Evolutionary conservation across 2,329 filamentous ascomycete genomes (phyloP), one percentile per base, ranked within the genome.

Genomic region (Aspergillus floridensis): DNA sequence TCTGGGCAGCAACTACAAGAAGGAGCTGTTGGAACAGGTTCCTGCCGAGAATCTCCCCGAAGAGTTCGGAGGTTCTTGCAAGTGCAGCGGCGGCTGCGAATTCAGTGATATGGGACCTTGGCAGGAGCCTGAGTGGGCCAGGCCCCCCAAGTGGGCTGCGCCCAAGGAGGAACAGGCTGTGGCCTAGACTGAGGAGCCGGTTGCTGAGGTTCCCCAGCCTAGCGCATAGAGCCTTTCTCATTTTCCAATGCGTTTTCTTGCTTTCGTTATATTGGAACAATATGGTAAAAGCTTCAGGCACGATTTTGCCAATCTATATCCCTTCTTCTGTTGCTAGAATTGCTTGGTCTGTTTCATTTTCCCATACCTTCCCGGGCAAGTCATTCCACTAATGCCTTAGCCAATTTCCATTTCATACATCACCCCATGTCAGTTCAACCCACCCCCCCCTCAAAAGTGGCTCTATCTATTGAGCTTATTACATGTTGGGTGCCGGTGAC

Each of bases 51-150:
- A 96, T 80, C 82, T 99, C 62, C 95, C 95, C 63, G 88, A 87
- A 77, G 81, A 86, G 61, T 93, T 96, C 69, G 95, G 95, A 65
- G 95, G 95, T 62, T 82, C 77, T 46, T 99, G 95, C 79, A 77
- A 88, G 63, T 99, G 95, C 77, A 74, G 81, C 35, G 91, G 90
- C 60, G 93, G 92, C 63, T 99, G 95, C 79, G 80, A 85, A 76
- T 79, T 96, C 70, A 96, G 91, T 77, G 93, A 99, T 75, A 87
- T 87, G 62, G 95, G 95, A 55, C 95, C 95, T 56, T 99, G 95
- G 95, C 72, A 79, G 61, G 79, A 81, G 61, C 59, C 75, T 6
- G 68, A 80, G 65, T 81, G 77, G 77, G 72, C 74, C 24, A 76
- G 70, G 60, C 54, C 76, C 22, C 74, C 79, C 35, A 80, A 79